Evolutionary conservation across 805 yeast species (phyloP), one percentile per base, ranked within the genome.

Genomic region (Priceomyces fermenticarens): DNA sequence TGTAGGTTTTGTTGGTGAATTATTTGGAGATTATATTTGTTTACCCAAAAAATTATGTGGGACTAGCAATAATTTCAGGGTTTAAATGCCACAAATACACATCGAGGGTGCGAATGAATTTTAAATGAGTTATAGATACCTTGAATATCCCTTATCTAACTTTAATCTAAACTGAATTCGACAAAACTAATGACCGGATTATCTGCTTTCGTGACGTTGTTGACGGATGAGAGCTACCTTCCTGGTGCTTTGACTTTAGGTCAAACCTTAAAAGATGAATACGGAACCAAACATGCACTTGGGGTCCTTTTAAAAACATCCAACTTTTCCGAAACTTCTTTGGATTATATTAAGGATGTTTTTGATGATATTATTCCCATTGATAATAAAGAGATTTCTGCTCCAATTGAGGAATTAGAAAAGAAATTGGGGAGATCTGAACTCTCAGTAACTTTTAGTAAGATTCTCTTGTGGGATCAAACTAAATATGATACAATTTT

Each of bases 181-280:
- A 20, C 25, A 20, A 20, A 35, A 5, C 16, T 12, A 27, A 35
- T 35, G 38, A 25, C 30, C 10, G 15, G 25, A 15, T 15, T 30
- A 10, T 35, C 38, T 5, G 29, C 38, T 12, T 35, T 25, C 15
- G 27, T 67, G 38, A 71, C 82, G 1, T 61, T 78, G 16, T 60
- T 80, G 25, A 80, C 74, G 54, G 66, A 75, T 17, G 58, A 72
- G 12, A 67, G 68, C 29, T 80, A 80, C 54, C 55, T 80, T 17
- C 80, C 84, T 1, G 85, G 86, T 13, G 77, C 80, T 0, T 59
- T 79, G 26, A 75, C 78, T 1, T 54, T 80, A 30, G 83, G 77
- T 14, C 47, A 73, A 7, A 57, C 54, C 3, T 26, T 60, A 10
- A 50, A 48, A 25, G 49, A 52, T 15, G 44, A 46, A 29, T 43